Base-by-base conservation (phyloP, 345 rosid species). In the Moricandia moricandioides region DNA sequence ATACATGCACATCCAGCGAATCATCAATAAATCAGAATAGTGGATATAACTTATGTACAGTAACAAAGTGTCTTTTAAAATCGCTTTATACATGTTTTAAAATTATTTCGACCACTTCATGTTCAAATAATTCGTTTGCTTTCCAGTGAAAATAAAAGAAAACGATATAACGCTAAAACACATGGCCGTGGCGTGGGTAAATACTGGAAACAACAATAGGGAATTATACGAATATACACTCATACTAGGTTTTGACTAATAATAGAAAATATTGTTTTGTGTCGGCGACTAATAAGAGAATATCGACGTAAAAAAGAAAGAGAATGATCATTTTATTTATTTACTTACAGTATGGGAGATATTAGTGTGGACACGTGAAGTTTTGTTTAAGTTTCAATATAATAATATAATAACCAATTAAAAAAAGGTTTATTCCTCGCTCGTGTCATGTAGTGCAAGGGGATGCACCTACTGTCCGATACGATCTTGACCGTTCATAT, bases 181-280 rank as follows among this genome's bases (percentile, higher is more conserved):
- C 69, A 62, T 72, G 76, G 76, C 5, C n/a, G 30, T 37, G 37
- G 43, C 77, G 77, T 73, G 70, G 70, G 56, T 35, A 52, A 52
- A 27, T 6, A 14, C 37, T 10, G 54, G 29, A 52, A 49, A 52
- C 63, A 63, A 72, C 57, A 29, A 27, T 65, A 35, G n/a, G 33
- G 76, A 72, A 63, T 52, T 55, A 29, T 29, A 51, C 70, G 43
- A 37, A 16, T 54, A 65, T 4, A 66, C 60, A 67, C 71, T 51
- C 55, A 74, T 58, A 67, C 45, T 8, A 73, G 65, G 77, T 65
- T 21, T 45, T 73, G 71, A 65, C 77, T 65, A 40, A 24, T 21
- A 54, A 35, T 54, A 24, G 9, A 70, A 40, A 40, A 10, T 12
- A 12, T 43, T 43, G 14, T 14, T 0, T 49, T 7, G 6, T 14